Evolutionary conservation across 371 early-diverging fungal species (phyloP), one percentile per base, ranked within the genome.

Genomic region (Quaeritorhiza haematococci): DNA sequence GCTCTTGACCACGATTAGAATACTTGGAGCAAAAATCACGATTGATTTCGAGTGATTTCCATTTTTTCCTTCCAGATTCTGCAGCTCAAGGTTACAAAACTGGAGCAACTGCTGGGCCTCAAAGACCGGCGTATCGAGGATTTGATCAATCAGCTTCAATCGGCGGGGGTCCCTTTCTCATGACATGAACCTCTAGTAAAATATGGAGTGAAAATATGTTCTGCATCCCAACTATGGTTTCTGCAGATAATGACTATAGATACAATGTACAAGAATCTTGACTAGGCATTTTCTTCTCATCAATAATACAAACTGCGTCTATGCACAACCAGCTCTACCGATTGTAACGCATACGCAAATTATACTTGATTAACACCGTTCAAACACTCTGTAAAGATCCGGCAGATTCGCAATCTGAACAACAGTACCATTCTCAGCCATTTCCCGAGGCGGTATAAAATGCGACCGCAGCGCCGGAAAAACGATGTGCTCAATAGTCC

Each of bases 311-410:
- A 17, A 70, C 71, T 15, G 29, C 35, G 5, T 33, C 63, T 44
- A 76, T 47, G 45, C 45, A 76, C 71, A 72, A 74, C 21, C n/a
- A n/a, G n/a, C n/a, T n/a, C n/a, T n/a, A n/a, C n/a, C n/a, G n/a
- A n/a, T n/a, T n/a, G n/a, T n/a, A n/a, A n/a, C n/a, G n/a, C n/a
- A n/a, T n/a, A n/a, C n/a, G n/a, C n/a, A n/a, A n/a, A n/a, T n/a
- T n/a, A n/a, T n/a, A n/a, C n/a, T n/a, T n/a, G 19, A 13, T 48
- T 23, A 92, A 63, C 92, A 92, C 44, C 96, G 67, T 67, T 96
- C 94, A 80, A 96, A 96, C 23, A 94, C 86, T 38, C 84, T 87
- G 74, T 95, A 95, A 28, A 95, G 72, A 58, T 94, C 93, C n/a
- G 87, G 82, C 53, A 92, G 71, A 62, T 88, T 82, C 0, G 90